Conservation (phyloP, 2,329 filamentous ascomycete genomes). For the Phialophora macrospora region DNA sequence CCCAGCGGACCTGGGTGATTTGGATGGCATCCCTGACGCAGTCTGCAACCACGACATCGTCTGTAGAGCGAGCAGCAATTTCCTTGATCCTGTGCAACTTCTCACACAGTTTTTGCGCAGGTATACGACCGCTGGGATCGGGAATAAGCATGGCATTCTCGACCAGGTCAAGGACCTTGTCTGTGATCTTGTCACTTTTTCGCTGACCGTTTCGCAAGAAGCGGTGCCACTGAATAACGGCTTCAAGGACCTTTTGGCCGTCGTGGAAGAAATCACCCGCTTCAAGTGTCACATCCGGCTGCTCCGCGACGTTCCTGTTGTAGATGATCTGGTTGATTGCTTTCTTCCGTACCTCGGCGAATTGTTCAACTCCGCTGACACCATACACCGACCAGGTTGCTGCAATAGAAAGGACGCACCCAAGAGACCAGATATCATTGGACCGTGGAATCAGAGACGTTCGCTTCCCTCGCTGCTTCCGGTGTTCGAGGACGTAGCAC, state of each 20-base stretch:
- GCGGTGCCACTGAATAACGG: neutral
- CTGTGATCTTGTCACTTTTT: neutral
- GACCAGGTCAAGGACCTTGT: slow-evolving; percentile 4
- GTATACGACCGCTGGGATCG: neutral
- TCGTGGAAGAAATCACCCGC: slow-evolving; percentile 9
- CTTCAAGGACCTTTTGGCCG: slow-evolving; percentile 3
- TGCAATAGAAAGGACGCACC: slow-evolving; percentile 48
- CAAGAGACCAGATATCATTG: slow-evolving; percentile 51
- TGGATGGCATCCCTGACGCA: neutral
- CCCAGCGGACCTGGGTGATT: neutral
- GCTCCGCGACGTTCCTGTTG: neutral
- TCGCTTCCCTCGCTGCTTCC: neutral
- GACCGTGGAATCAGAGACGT: slow-evolving; percentile 39
- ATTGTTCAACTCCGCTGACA: slow-evolving; percentile 42
- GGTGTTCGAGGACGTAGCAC: slow-evolving; percentile 5
- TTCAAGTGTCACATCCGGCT: neutral
- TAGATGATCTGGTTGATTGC: slow-evolving; percentile 16
- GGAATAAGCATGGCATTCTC: neutral
- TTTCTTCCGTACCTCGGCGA: slow-evolving; percentile 35
- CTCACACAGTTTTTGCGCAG: neutral
- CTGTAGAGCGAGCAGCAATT: neutral
- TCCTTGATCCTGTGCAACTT: neutral
- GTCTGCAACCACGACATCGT: neutral
- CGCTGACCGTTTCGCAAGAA: neutral
- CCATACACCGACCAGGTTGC: slow-evolving; percentile 49